phyloP scores from a whole-genome alignment of 1,284 basidiomycete genomes.

The Cystobasidium pallidum region DNA sequence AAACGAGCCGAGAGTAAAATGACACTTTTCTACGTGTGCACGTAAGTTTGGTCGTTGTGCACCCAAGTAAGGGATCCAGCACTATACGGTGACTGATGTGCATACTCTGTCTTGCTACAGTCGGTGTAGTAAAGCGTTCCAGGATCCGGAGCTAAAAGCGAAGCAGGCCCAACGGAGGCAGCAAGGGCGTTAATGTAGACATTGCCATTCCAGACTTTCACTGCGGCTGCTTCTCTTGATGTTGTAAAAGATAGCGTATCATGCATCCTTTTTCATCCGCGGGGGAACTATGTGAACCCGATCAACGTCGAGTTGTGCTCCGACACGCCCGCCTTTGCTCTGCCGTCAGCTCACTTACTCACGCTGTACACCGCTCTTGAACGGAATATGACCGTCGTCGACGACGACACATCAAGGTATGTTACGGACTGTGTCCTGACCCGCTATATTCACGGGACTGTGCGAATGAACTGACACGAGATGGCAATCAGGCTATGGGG shows the following conservation, averaged over 20 bases:
- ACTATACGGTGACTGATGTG: too few relatives aligned
- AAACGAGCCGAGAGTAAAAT: constrained; percentile 87
- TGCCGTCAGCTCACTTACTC: not conserved
- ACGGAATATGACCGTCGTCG: constrained; percentile 33
- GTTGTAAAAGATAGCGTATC: not conserved
- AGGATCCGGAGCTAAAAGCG: constrained; percentile 39
- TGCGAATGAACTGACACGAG: not conserved
- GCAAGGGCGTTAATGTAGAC: not conserved
- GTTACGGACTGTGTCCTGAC: not conserved
- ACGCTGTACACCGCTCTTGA: not conserved
- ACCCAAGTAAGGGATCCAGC: not conserved
- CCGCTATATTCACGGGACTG: too few relatives aligned
- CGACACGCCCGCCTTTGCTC: too few relatives aligned
- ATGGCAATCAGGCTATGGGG: constrained; percentile 26
- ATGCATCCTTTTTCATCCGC: not conserved
- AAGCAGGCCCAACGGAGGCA: constrained; percentile 20
- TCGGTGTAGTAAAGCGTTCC: constrained; percentile 43
- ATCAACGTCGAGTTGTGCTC: constrained; percentile 5
- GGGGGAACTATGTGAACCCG: not conserved
- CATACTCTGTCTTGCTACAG: not conserved
- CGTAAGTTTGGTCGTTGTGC: constrained; percentile 50
- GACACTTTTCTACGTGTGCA: constrained; percentile 89
- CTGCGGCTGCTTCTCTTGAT: not conserved
- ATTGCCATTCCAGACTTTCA: not conserved
- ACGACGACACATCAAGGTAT: constrained; percentile 37